Evolutionary conservation across 2,329 filamentous ascomycete genomes (phyloP).

Genomic region (Shiraia bambusicola): DNA sequence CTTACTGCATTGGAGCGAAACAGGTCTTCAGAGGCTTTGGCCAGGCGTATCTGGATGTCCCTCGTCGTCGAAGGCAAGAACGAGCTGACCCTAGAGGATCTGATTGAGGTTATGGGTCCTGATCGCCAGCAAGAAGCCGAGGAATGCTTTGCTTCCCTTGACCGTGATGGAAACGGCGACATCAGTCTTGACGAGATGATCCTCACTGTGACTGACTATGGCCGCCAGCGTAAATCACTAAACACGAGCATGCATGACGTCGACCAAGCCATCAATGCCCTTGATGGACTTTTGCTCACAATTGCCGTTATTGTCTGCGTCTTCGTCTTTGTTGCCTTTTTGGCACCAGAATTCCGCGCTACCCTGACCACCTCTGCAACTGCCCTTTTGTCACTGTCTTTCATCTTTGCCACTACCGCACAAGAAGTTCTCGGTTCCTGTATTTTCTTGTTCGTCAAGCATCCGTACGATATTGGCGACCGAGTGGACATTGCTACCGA

Average conservation of each 20-base stretch:
- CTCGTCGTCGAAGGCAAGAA: conserved; percentile 91
- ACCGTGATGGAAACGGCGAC: conserved; percentile 88
- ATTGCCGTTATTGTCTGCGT: conserved; percentile 79
- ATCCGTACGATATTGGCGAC: conserved; percentile 94
- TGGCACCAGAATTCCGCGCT: conserved; percentile 81
- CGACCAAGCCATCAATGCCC: conserved; percentile 85
- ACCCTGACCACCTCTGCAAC: conserved; percentile 90
- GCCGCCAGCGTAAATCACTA: conserved; percentile 84
- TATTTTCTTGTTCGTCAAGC: conserved; percentile 98
- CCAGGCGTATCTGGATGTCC: conserved; percentile 96
- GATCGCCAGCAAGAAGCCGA: conserved; percentile 76
- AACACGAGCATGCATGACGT: conserved; percentile 96
- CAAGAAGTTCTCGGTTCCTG: conserved; percentile 97
- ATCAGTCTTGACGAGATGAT: conserved; percentile 96
- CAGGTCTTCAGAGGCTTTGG: conserved; percentile 83
- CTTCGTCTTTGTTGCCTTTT: conserved; percentile 86
- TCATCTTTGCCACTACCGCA: conserved; percentile 87
- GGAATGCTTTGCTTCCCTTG: conserved; percentile 78
- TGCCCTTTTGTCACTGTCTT: conserved; percentile 89
- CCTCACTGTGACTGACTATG: conserved; percentile 79
- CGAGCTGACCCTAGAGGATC: conserved; percentile 74
- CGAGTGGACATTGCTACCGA: conserved; percentile 77
- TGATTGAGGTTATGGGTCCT: conserved; percentile 81
- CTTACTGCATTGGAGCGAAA: conserved; percentile 85
- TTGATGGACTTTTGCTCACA: conserved; percentile 81